A percentile compares a stretch with the other conserved stretches of the same genome.
phyloP scores from a whole-genome alignment of 257 asterid genomes.

The Verbena officinalis region DNA sequence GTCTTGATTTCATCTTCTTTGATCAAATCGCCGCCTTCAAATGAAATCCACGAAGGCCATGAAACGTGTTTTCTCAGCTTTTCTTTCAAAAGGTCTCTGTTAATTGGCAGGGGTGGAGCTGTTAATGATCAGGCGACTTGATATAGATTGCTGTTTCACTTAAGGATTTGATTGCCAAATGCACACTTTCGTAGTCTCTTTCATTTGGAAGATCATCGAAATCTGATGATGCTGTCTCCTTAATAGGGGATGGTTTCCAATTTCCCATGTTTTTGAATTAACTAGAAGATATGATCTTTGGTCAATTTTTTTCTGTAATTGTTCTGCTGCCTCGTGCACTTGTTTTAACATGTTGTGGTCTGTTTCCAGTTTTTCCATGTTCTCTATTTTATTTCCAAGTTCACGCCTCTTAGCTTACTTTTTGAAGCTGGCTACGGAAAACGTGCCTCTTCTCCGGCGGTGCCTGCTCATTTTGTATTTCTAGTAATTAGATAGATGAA shows the following conservation, averaged over 20 bases:
- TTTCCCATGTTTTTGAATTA: constrained; percentile 70
- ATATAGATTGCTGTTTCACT: constrained; percentile 50
- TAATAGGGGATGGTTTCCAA: constrained; percentile 35
- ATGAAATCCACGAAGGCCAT: constrained; percentile 38
- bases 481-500: not conserved
- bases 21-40: constrained; percentile 33
- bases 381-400: constrained; percentile 62
- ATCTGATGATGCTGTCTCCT: not conserved
- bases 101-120: constrained; percentile 13
- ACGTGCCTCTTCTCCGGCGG: constrained; percentile 72
- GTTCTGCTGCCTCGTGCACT: constrained; percentile 60
- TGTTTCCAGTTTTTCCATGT: constrained; percentile 55
- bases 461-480: constrained; percentile 43
- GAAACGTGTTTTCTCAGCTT: constrained; percentile 52
- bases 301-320: constrained; percentile 54
- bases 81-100: constrained; percentile 23
- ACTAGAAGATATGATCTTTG: constrained; percentile 67
- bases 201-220: constrained; percentile 40
- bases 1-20: constrained; percentile 56
- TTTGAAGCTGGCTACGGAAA: constrained; percentile 59
- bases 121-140: constrained; percentile 31
- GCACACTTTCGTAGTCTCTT: constrained; percentile 25
- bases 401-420: constrained; percentile 58
- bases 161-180: constrained; percentile 37
- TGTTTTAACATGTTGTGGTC: constrained; percentile 39